phyloP scores from a whole-genome alignment of 768 basidiomycete species.

The Termitomyces sp. region DNA sequence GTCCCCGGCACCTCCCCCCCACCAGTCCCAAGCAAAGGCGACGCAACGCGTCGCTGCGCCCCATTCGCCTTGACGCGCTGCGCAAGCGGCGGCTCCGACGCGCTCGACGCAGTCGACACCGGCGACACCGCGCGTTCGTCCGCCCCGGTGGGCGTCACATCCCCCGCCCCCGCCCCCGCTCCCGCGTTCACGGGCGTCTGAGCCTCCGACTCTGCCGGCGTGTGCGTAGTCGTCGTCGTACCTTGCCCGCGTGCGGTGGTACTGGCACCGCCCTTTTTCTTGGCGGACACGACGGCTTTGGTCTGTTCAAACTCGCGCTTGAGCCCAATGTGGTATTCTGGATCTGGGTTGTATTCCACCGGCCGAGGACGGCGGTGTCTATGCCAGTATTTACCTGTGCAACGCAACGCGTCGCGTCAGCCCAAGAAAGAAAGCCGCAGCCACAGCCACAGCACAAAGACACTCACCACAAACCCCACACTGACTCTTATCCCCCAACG shows the following conservation, averaged over 20 bases:
- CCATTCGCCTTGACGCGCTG: conserved; percentile 33
- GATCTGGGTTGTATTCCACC: conserved; percentile 73
- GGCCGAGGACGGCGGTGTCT: conserved; percentile 77
- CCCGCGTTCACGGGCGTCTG: conserved; percentile 44
- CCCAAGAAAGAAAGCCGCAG: neutral
- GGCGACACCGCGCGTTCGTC: conserved; percentile 65
- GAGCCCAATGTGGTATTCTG: conserved; percentile 57
- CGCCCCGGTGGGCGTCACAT: too few relatives aligned
- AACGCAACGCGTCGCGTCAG: neutral
- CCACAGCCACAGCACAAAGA: too few relatives aligned
- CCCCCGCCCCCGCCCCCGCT: conserved; percentile 36
- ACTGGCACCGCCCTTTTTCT: conserved; percentile 44
- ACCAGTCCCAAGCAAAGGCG: too few relatives aligned
- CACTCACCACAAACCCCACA: conserved; percentile 88
- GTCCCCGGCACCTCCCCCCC: too few relatives aligned
- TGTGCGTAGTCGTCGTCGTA: conserved; percentile 28
- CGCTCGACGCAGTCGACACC: conserved; percentile 68
- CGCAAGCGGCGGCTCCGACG: conserved; percentile 69
- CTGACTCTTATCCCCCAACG: conserved; percentile 83
- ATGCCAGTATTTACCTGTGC: conserved; percentile 83
- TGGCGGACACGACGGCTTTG: conserved; percentile 38
- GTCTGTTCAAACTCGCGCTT: conserved; percentile 52
- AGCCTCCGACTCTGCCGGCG: conserved; percentile 40
- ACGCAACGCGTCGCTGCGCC: conserved; percentile 4
- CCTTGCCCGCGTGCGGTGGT: neutral